Evolutionary conservation across 2,329 filamentous ascomycete species (phyloP).

Genomic region (Aspergillus nomiae): DNA sequence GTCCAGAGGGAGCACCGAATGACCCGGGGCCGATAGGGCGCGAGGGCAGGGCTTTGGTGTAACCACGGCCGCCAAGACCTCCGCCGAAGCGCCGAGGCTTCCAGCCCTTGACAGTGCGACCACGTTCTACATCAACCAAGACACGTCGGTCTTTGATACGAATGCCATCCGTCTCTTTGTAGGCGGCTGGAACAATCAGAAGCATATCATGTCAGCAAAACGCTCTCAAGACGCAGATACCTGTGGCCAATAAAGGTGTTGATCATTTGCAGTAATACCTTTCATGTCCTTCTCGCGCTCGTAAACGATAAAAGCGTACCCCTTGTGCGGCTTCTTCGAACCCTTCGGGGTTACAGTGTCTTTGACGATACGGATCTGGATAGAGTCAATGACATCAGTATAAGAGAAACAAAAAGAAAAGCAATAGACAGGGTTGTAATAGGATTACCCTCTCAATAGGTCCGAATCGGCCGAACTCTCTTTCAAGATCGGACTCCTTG

Average conservation of each 20-base stretch:
- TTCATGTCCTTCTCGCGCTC: slow-evolving; percentile 99
- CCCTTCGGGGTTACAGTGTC: slow-evolving; percentile 70
- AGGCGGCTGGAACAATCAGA: slow-evolving; percentile 71
- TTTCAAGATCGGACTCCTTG: slow-evolving; percentile 85
- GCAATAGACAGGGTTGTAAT: background rate
- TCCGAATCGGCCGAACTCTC: slow-evolving; percentile 90
- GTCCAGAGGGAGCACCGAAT: slow-evolving; percentile 58
- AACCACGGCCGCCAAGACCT: slow-evolving; percentile 86
- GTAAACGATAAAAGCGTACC: slow-evolving; percentile 96
- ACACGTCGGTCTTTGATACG: slow-evolving; percentile 90
- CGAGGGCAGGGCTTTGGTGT: slow-evolving; percentile 77
- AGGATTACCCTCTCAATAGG: slow-evolving; percentile 81
- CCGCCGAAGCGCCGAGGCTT: slow-evolving; percentile 88
- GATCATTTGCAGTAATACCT: slow-evolving; percentile 62
- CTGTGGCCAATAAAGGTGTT: slow-evolving; percentile 11
- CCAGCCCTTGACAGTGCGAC: slow-evolving; percentile 92
- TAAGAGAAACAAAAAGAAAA: background rate
- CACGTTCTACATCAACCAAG: slow-evolving; percentile 93
- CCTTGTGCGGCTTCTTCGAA: slow-evolving; percentile 78
- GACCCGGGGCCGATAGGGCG: slow-evolving; percentile 68
- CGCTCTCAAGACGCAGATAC: slow-evolving; percentile 13
- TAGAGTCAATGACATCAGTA: slow-evolving; percentile 22
- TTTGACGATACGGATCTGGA: slow-evolving; percentile 81
- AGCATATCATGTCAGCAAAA: slow-evolving; percentile 40
- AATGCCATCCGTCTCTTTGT: slow-evolving; percentile 84